phyloP scores from a whole-genome alignment of 768 basidiomycete species.

The Phanerodontia chrysosporium region DNA sequence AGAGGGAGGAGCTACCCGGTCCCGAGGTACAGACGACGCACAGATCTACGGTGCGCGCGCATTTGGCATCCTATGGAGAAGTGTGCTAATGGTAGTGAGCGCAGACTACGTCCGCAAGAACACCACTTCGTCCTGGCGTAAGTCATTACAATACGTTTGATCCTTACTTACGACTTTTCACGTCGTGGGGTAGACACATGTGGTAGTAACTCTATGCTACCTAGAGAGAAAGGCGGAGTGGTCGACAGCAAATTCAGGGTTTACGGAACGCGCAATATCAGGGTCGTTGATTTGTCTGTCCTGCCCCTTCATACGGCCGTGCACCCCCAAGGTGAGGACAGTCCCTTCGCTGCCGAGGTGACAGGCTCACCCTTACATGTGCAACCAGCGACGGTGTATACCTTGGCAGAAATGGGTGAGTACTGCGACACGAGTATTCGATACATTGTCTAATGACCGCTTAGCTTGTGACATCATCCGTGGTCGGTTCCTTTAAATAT shows the following conservation, averaged over 20 bases:
- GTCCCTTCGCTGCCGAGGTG: not conserved
- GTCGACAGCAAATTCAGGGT: conserved; percentile 26
- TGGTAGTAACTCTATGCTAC: conserved; percentile 28
- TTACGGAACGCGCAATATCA: conserved; percentile 39
- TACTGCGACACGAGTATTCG: not conserved
- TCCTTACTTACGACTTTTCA: no score
- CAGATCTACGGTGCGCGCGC: not conserved
- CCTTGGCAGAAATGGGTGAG: not conserved
- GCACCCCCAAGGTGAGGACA: not conserved
- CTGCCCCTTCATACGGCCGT: not conserved
- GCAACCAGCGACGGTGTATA: not conserved
- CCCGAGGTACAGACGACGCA: conserved; percentile 23
- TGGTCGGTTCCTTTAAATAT: no score
- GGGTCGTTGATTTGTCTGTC: conserved; percentile 43
- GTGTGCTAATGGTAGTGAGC: not conserved
- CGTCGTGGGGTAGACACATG: not conserved
- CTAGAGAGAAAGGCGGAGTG: conserved; percentile 32
- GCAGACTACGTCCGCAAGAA: not conserved
- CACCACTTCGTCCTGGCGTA: not conserved
- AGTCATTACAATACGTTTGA: no score
- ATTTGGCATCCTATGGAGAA: not conserved
- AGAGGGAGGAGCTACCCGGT: conserved; percentile 24
- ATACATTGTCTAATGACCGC: no score
- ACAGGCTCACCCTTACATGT: not conserved
- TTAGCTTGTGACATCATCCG: not conserved